Evolutionary conservation across 1,284 basidiomycete genomes (phyloP), one percentile per base, ranked within the genome.

Genomic region (Phellopilus nigrolimitatus): DNA sequence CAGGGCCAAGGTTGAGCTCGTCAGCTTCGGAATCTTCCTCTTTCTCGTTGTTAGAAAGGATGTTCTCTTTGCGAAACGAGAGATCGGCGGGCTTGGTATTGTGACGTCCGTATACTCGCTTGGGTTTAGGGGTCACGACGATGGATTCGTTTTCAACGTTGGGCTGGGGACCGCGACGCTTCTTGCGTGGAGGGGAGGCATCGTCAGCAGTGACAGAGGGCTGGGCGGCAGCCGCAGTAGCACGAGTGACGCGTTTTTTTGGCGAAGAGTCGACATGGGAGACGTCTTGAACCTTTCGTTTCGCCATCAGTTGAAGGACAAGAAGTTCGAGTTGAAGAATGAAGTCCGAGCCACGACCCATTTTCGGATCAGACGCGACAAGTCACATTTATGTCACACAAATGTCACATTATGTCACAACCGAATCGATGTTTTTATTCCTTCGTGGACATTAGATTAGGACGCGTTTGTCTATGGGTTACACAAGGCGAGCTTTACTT

Each of bases 211-310:
- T 22, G 4, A 25, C 51, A 19, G 24, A 19, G 5, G 37, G 19
- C 22, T 38, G 17, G n/a, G 21, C 15, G 12, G 25, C 13, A n/a
- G 34, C 39, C 17, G 50, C 51, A 22, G 54, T 53, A 17, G 63
- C 58, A 17, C 65, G 61, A 12, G 60, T 63, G 17, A 59, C 48
- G 13, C 62, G 60, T 12, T 59, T 59, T 1, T 56, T 52, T 3
- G 57, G 43, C 1, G 55, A 54, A 9, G 48, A 51, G 25, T 61
- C 58, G 13, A 49, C 22, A 82, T 84, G 81, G 82, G 82, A 17
- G 80, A 83, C 48, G 84, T 81, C 47, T 2, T 61, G 52, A 1
- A 71, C 68, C 59, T 77, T 80, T 57, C 78, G 77, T 68, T 80
- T 81, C 31, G 71, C 24, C 53, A 54, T 54, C 17, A 51, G 69